Percentiles rank a stretch among this genome's conserved stretches.
Conservation (phyloP, 345 rosid genomes). For the Moricandia moricandioides region DNA sequence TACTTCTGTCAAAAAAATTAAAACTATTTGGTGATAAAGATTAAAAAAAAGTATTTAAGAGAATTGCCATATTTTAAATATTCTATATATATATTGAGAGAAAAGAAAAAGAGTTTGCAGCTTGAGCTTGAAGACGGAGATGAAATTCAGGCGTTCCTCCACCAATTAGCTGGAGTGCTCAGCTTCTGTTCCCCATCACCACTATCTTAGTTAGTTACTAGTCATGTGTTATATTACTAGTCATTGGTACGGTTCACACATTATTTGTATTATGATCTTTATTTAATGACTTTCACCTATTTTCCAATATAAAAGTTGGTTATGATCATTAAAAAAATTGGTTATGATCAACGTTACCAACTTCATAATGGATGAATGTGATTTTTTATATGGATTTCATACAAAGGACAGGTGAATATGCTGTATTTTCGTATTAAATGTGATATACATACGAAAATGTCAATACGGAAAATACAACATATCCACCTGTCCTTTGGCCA, state of each 20-base stretch:
- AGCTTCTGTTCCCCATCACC: not conserved
- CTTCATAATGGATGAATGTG: not conserved
- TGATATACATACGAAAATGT: not conserved
- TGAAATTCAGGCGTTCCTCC: slow-evolving; percentile 12
- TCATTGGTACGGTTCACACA: not conserved
- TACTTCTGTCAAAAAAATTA: too few relatives aligned
- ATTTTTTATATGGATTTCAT: too few relatives aligned
- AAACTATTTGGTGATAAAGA: too few relatives aligned
- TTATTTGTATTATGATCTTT: not conserved
- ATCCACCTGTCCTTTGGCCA: too few relatives aligned
- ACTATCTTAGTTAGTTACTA: not conserved
- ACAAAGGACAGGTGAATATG: not conserved
- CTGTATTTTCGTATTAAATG: not conserved
- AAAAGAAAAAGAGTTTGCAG: not conserved
- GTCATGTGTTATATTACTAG: too few relatives aligned
- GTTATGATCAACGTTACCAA: not conserved
- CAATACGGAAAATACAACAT: too few relatives aligned
- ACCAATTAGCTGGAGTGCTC: not conserved
- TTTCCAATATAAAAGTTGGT: not conserved
- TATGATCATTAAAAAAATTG: not conserved
- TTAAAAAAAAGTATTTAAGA: too few relatives aligned
- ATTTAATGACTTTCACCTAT: not conserved
- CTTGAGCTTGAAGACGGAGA: slow-evolving; percentile 24
- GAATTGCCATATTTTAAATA: too few relatives aligned
- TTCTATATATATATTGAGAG: not conserved